Evolutionary conservation across 768 basidiomycete species (phyloP), one percentile per base, ranked within the genome.

Genomic region (Leucosporidium yakuticum): DNA sequence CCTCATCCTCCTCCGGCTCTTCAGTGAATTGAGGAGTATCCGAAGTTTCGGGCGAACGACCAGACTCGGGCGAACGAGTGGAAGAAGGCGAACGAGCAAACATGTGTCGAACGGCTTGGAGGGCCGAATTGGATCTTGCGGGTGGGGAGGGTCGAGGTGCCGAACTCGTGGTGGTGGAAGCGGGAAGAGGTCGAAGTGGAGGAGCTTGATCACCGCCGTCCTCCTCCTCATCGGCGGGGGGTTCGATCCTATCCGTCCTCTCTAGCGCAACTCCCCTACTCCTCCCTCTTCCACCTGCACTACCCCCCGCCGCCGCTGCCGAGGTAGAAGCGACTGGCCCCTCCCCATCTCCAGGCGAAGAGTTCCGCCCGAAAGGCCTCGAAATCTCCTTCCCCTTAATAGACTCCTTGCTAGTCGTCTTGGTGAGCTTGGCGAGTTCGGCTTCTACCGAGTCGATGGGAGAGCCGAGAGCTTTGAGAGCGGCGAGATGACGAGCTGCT

Each of bases 401-500:
- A 27, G 15, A 48, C 15, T 72, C 70, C 48, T 62, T 56, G 15
- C 64, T 63, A 9, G 34, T 27, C 0, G 58, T 57, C 7, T 66
- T 62, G 58, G 62, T 66, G 39, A 66, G 49, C 48, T 65, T 60
- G 53, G 61, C 65, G 21, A 63, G 51, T 57, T 68, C 67, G 12
- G 50, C 64, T 21, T 69, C 64, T 36, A 69, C 51, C 7, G 58
- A 67, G 9, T 72, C 70, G 47, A 50, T 47, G 34, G 67, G 67
- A 11, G 68, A 64, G 2, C 67, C 67, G 54, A 72, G 67, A 2
- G 64, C 64, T 2, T 64, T 51, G n/a, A 72, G 64, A 1, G 70
- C 70, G n/a, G 67, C 67, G 53, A 72, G 67, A 23, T 72, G 70
- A 31, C 62, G 62, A 51, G 68, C 68, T n/a, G 70, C 70, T 15